Conservation (phyloP, 176 grass and related monocot species). For the Rhynchospora tenuis region DNA sequence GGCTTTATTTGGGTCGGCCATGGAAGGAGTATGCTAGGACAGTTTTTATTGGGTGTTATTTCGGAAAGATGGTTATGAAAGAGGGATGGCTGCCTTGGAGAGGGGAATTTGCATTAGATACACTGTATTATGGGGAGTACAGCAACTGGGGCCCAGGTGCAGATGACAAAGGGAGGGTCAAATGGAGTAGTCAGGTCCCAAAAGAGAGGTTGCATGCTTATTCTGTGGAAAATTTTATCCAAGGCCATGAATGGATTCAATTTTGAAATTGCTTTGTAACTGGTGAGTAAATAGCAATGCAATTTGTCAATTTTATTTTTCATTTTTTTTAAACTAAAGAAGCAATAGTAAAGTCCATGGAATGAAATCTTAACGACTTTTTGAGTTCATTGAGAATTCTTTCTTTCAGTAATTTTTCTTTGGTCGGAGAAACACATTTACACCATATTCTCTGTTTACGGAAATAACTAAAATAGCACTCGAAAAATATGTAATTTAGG, state of each 20-base stretch:
- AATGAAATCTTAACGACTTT: background rate
- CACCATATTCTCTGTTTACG: background rate
- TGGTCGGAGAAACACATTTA: background rate
- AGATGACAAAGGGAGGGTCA: slow-evolving; percentile 47
- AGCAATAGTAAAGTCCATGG: background rate
- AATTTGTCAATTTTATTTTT: background rate
- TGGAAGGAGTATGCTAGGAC: slow-evolving; percentile 86
- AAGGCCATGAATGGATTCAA: slow-evolving; percentile 62
- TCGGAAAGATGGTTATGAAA: slow-evolving; percentile 48
- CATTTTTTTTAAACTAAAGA: background rate
- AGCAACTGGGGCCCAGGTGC: slow-evolving; percentile 58
- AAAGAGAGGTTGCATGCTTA: slow-evolving; percentile 42
- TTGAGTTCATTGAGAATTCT: background rate
- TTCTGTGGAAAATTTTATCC: slow-evolving; percentile 78
- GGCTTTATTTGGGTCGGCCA: slow-evolving; percentile 69
- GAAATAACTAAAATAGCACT: background rate
- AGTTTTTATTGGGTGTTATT: slow-evolving; percentile 51
- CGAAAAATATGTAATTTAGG: background rate
- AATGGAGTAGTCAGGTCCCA: slow-evolving; percentile 56
- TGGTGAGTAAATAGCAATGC: background rate
- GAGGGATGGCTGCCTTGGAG: slow-evolving; percentile 81
- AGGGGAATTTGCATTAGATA: slow-evolving; percentile 53
- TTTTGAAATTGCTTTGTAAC: slow-evolving; percentile 1
- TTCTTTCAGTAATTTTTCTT: background rate
- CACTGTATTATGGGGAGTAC: slow-evolving; percentile 72